Conservation (phyloP, 2,329 filamentous ascomycete species). For the Diaporthe velutina region DNA sequence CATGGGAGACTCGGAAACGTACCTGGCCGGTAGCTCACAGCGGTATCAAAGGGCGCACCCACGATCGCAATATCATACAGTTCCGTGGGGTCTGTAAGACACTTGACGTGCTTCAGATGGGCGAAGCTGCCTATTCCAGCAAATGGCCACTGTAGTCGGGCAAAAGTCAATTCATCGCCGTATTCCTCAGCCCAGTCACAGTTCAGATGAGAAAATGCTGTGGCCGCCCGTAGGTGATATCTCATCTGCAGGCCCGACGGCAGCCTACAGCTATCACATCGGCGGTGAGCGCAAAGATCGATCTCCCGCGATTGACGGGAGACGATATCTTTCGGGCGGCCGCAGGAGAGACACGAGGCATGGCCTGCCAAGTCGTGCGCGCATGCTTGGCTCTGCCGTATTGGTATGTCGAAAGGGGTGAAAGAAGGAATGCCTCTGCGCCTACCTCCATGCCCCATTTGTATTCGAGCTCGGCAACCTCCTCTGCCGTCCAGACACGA, state of each 20-base stretch:
- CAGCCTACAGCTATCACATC: conserved; percentile 31
- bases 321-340: conserved; percentile 3
- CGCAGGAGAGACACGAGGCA: conserved; percentile 23
- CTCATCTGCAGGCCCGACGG: conserved; percentile 27
- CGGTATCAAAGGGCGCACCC: conserved; percentile 81
- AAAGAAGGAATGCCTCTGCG: conserved; percentile 1
- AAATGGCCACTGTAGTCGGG: conserved; percentile 67
- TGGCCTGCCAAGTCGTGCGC: conserved; percentile 7
- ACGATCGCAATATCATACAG: conserved; percentile 79
- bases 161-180: conserved; percentile 17
- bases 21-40: conserved; percentile 78
- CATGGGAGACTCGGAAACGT: conserved; percentile 41
- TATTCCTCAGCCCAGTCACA: neutral
- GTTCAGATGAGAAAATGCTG: neutral
- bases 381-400: neutral
- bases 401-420: neutral
- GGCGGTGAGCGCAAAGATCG: conserved; percentile 33
- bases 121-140: conserved; percentile 82
- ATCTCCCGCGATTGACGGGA: conserved; percentile 16
- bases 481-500: conserved; percentile 62
- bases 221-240: conserved; percentile 21
- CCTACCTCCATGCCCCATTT: conserved; percentile 71
- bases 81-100: conserved; percentile 74
- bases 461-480: conserved; percentile 64
- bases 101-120: conserved; percentile 77